Evolutionary conservation across 495 filamentous ascomycete genomes (phyloP).

Genomic region (Hypoxylon trugodes): DNA sequence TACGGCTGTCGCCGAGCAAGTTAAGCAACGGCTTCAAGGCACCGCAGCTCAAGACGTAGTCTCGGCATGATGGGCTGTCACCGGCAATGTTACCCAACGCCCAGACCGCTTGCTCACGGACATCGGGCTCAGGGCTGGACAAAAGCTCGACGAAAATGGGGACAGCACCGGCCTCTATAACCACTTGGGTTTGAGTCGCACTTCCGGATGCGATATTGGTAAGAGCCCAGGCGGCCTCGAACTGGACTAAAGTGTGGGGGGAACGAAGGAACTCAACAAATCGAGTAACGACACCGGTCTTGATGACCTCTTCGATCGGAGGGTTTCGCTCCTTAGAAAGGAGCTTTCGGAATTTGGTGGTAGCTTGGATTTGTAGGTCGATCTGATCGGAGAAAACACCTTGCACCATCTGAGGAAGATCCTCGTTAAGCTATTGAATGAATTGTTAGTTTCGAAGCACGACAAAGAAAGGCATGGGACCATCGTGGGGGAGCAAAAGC

Average conservation of each 20-base stretch:
- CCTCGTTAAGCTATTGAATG: constrained; percentile 83
- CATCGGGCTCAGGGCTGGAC: constrained; percentile 95
- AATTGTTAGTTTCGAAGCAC: constrained; percentile 46
- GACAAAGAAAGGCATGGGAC: constrained; percentile 14
- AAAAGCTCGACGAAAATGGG: constrained; percentile 98
- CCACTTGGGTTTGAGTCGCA: constrained; percentile 96
- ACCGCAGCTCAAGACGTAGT: constrained; percentile 90
- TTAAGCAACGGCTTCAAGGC: constrained; percentile 88
- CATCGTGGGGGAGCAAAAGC: background rate
- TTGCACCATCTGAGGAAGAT: constrained; percentile 96
- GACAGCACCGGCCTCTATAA: constrained; percentile 97
- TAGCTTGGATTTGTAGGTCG: constrained; percentile 97
- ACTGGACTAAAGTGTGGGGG: constrained; percentile 97
- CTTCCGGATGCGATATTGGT: constrained; percentile 99
- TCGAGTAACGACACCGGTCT: constrained; percentile 95
- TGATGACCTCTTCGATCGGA: constrained; percentile 98
- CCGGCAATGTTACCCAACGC: constrained; percentile 98
- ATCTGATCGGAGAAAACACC: constrained; percentile 99
- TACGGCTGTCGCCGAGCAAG: constrained; percentile 95
- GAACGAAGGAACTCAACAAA: constrained; percentile 99
- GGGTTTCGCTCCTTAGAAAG: constrained; percentile 99
- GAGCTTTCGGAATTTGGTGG: constrained; percentile 97
- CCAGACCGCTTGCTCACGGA: constrained; percentile 99
- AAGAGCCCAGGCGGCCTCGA: constrained; percentile 98
- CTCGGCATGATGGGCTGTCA: constrained; percentile 95